A percentile compares a stretch with the other conserved stretches of the same genome.
Conservation (phyloP, 371 early-diverging fungal species). For the Mortierella sp. region DNA sequence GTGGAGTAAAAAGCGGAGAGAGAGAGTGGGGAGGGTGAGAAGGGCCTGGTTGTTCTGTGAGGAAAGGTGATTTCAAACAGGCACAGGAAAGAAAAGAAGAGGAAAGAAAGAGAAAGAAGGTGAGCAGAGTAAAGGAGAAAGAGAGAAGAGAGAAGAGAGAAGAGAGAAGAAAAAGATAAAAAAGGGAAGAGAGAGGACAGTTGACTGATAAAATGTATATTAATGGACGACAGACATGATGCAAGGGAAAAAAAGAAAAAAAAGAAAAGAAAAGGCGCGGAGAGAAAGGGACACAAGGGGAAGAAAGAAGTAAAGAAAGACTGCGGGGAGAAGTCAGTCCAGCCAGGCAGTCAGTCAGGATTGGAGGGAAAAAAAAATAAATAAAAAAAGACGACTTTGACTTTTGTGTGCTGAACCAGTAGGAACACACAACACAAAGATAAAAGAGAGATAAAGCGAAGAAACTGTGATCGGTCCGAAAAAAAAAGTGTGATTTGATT, state of each 20-base stretch:
- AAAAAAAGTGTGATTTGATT: background rate
- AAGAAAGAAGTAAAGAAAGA: background rate
- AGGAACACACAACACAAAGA: constrained; percentile 14
- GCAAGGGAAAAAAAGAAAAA: background rate
- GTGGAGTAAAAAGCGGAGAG: background rate
- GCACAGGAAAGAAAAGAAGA: background rate
- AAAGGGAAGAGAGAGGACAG: background rate
- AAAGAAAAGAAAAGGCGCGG: background rate
- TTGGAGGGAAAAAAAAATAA: background rate
- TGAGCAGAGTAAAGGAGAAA: no score
- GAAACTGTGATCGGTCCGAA: no score
- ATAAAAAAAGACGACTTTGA: background rate
- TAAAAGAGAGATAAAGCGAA: constrained; percentile 27
- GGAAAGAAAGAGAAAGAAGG: background rate
- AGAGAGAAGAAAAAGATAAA: background rate
- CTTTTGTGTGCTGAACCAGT: constrained; percentile 18
- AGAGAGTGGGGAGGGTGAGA: background rate
- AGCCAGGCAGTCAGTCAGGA: background rate
- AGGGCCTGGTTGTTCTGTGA: background rate
- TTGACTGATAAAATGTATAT: no score
- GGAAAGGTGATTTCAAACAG: background rate
- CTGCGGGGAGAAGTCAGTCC: background rate
- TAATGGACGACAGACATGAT: background rate
- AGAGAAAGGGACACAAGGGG: background rate
- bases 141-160: background rate